These are phyloP conservation scores for Sugiyamaella novakii DNA, from an alignment of 1,139 yeast species.

Conservation along the genomic window DNA sequence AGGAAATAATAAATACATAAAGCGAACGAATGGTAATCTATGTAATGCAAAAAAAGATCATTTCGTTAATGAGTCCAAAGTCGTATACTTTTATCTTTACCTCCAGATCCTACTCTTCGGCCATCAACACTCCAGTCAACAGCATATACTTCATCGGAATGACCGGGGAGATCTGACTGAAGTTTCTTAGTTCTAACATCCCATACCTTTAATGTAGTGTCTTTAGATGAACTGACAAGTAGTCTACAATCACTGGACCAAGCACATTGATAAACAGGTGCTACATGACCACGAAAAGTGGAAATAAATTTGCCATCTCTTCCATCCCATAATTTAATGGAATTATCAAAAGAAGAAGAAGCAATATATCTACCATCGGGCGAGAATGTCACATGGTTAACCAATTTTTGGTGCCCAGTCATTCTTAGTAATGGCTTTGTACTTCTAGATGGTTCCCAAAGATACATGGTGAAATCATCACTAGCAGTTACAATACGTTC, in stretches of 20 bases:
- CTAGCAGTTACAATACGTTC: conserved; percentile 93
- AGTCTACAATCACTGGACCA: conserved; percentile 97
- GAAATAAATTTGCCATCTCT: conserved; percentile 85
- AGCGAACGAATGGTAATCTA: not conserved
- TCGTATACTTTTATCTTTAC: conserved; percentile 91
- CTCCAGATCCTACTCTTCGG: conserved; percentile 88
- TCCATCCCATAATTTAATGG: conserved; percentile 96
- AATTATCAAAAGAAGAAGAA: conserved; percentile 93
- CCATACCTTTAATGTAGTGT: conserved; percentile 97
- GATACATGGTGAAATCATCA: conserved; percentile 96
- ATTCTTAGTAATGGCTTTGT: conserved; percentile 84
- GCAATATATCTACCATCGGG: conserved; percentile 94
- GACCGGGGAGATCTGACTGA: conserved; percentile 91
- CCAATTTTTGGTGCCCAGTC: conserved; percentile 97
- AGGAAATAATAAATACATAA: conserved; percentile 8
- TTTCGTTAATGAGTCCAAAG: conserved; percentile 55
- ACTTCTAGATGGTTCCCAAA: conserved; percentile 88
- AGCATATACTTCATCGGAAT: conserved; percentile 91
- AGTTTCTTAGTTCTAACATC: conserved; percentile 84
- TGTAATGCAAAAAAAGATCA: conserved; percentile 4
- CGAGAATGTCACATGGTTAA: conserved; percentile 91
- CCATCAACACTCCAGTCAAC: conserved; percentile 99
- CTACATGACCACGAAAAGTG: conserved; percentile 95
- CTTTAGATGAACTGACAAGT: conserved; percentile 91
- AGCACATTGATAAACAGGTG: conserved; percentile 97